These are phyloP conservation scores for Prunus mira DNA, from an alignment of 306 rosid species.

Conservation along the genomic window DNA sequence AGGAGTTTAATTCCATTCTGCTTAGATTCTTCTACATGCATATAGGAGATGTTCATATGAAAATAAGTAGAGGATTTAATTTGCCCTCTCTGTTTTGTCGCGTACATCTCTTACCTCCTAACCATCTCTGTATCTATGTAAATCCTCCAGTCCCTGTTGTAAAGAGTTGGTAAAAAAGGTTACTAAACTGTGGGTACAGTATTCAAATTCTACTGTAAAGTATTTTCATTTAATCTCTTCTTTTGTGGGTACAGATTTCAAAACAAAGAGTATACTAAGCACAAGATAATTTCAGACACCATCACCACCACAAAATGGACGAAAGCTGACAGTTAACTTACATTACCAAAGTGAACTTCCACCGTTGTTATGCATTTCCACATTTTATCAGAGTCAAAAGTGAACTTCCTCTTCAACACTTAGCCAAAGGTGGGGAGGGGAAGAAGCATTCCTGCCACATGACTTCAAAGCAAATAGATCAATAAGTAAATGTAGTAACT, in stretches of 20 bases:
- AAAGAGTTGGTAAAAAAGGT: neutral
- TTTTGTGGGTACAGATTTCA: neutral
- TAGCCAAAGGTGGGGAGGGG: neutral
- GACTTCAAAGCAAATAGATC: neutral
- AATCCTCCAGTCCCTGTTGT: conserved; percentile 3
- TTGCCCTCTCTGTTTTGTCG: neutral
- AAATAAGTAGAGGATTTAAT: conserved; percentile 7
- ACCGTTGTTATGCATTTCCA: neutral
- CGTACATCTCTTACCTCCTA: neutral
- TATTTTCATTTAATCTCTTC: neutral
- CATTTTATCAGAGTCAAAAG: neutral
- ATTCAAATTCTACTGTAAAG: neutral
- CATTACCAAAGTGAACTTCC: neutral
- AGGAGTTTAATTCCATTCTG: conserved; percentile 29
- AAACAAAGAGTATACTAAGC: neutral
- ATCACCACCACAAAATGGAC: neutral
- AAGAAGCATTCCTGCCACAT: neutral
- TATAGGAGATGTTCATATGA: conserved; percentile 2
- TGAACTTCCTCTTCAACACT: conserved; percentile 5
- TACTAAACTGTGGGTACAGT: neutral
- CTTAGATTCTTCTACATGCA: neutral
- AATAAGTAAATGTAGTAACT: neutral
- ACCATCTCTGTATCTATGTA: conserved; percentile 12
- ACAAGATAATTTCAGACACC: neutral
- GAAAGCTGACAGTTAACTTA: neutral